These are phyloP conservation scores for Vanderwaltozyma polyspora DNA, from an alignment of 805 yeast species.

Conservation along the genomic window DNA sequence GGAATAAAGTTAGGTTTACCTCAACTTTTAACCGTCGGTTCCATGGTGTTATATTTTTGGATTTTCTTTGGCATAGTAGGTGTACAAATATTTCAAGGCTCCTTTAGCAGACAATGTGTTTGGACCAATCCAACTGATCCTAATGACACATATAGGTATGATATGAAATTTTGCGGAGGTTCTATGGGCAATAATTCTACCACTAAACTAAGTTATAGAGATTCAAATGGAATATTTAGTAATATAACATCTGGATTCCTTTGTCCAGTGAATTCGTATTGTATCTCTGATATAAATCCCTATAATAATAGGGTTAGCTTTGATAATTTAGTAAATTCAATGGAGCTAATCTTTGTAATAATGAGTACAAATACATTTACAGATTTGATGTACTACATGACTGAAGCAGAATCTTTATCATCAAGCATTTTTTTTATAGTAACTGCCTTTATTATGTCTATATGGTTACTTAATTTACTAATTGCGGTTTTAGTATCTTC, in stretches of 20 bases:
- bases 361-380: constrained; percentile 2
- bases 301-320: constrained; percentile 1
- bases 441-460: background rate
- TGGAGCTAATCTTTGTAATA: constrained; percentile 2
- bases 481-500: constrained; percentile 1
- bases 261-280: constrained; percentile 1
- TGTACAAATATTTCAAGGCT: background rate
- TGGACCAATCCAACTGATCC: constrained; percentile 2
- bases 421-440: background rate
- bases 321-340: constrained; percentile 1
- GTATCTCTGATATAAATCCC: constrained; percentile 1
- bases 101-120: constrained; percentile 1
- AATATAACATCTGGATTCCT: background rate
- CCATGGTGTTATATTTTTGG: constrained; percentile 1
- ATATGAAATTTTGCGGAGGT: constrained; percentile 1
- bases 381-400: constrained; percentile 1
- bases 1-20: background rate
- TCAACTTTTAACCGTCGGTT: background rate
- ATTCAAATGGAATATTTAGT: background rate
- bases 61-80: constrained; percentile 1
- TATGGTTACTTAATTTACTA: constrained; percentile 1
- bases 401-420: background rate
- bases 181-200: background rate
- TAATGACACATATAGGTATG: background rate
- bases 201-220: background rate